Conservation (phyloP, 1,139 yeast genomes). For the Kurtzmaniella quercitrusa region DNA sequence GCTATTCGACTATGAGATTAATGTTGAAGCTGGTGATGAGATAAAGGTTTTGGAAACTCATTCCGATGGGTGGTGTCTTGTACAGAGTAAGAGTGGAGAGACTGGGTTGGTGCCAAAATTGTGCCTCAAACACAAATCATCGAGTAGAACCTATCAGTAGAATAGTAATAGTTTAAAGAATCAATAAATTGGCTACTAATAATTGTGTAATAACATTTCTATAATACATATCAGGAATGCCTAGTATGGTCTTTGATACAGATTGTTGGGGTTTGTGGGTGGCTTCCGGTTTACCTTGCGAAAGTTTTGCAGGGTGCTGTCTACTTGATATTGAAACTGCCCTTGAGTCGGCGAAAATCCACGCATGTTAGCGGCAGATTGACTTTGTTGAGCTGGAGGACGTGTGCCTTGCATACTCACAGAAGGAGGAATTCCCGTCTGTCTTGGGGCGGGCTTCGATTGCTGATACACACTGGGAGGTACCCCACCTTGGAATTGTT, state of each 20-base stretch:
- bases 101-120: conserved; percentile 35
- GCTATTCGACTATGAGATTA: conserved; percentile 31
- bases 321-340: conserved; percentile 13
- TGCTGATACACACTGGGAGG: conserved; percentile 7
- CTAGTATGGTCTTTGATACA: conserved; percentile 5
- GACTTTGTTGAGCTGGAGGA: conserved; percentile 12
- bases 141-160: conserved; percentile 1
- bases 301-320: conserved; percentile 3
- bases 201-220: not conserved
- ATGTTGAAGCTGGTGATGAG: conserved; percentile 28
- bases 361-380: conserved; percentile 12
- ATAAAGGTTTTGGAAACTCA: conserved; percentile 25
- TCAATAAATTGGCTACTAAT: not conserved
- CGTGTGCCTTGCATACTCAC: conserved; percentile 8
- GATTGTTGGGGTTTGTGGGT: conserved; percentile 3
- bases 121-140: conserved; percentile 18
- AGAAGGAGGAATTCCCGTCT: conserved; percentile 12
- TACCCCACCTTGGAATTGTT: conserved; percentile 3
- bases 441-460: conserved; percentile 5
- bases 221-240: not conserved
- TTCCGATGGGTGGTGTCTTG: conserved; percentile 41
- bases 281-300: conserved; percentile 3
- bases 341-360: conserved; percentile 9
- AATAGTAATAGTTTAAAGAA: too few relatives aligned
- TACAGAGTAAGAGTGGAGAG: conserved; percentile 12